phyloP scores from a whole-genome alignment of 2,329 filamentous ascomycete species.

The Aspergillus spinulosporus region DNA sequence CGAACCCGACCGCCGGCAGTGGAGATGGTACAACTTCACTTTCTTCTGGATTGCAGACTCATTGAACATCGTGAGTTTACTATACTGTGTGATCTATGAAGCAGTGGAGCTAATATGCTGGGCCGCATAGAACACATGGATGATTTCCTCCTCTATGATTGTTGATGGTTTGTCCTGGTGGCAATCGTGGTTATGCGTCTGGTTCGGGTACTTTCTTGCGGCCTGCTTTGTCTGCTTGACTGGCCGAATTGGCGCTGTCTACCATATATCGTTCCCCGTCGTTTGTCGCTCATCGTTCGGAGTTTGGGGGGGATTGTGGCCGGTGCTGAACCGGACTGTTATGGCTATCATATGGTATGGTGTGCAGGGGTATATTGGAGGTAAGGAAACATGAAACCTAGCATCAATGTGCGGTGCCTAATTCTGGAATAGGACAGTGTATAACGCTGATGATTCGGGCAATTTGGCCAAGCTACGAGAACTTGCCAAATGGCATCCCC shows the following conservation, averaged over 20 bases:
- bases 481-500: slow-evolving; percentile 67
- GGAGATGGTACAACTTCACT: slow-evolving; percentile 88
- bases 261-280: slow-evolving; percentile 88
- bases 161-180: slow-evolving; percentile 79
- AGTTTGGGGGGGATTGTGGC: slow-evolving; percentile 87
- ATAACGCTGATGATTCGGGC: slow-evolving; percentile 85
- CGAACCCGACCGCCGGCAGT: slow-evolving; percentile 75
- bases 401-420: neutral
- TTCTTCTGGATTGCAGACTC: slow-evolving; percentile 84
- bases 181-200: slow-evolving; percentile 88
- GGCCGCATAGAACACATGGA: slow-evolving; percentile 72
- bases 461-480: slow-evolving; percentile 68
- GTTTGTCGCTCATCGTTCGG: slow-evolving; percentile 77
- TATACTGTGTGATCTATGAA: neutral
- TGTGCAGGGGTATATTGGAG: slow-evolving; percentile 72
- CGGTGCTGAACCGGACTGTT: slow-evolving; percentile 82
- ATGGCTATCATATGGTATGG: slow-evolving; percentile 89
- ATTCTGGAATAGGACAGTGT: slow-evolving; percentile 59
- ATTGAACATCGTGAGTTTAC: slow-evolving; percentile 67
- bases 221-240: slow-evolving; percentile 74
- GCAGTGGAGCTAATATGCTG: neutral
- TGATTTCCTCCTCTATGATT: slow-evolving; percentile 85
- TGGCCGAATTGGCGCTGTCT: slow-evolving; percentile 79
- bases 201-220: slow-evolving; percentile 79
- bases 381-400: slow-evolving; percentile 30